Base-by-base conservation (phyloP, 352 stramenopile species). In the Pythium utonaiense region DNA sequence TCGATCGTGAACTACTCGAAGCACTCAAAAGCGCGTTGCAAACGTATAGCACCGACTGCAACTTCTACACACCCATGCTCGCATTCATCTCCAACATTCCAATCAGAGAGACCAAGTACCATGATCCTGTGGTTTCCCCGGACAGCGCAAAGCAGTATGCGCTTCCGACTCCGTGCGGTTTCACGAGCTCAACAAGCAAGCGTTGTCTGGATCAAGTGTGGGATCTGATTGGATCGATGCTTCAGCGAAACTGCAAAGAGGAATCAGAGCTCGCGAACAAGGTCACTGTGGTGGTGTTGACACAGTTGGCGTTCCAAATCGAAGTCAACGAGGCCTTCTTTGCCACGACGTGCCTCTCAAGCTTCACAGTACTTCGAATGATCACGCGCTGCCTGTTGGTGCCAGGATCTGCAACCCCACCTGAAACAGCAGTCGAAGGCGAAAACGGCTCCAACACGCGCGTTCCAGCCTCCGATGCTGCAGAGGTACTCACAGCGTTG, bases 61-160 rank as follows among this genome's bases (percentile, higher is more conserved):
- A 73, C 45, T 66, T 80, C 24, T 90, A 77, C 60, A 84, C 80
- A 1, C 80, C 81, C 0, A 38, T 93, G 4, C 47, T 93, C 14
- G 81, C 80, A 22, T 91, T 84, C 34, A 54, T 89, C 17, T 84
- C 70, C 6, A 77, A 78, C 31, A 81, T 89, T 33, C 52, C 70
- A 7, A 77, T 93, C 33, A 67, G 67, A 17, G 69, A 86, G 47
- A 83, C 78, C 17, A 77, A 75, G 45, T 89, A 88, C 34, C 53
- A 77, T 31, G 81, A 89, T 42, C 67, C 58, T 1, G 68, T 69
- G 21, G 47, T 55, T 28, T 57, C 27, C 6, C 16, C 47, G 3
- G 64, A 61, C 9, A 44, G 13, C 14, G 27, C 52, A 19, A 64
- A 80, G 28, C 60, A 73, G 28, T 83, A 79, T 41, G 52, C 69